phyloP scores from a whole-genome alignment of 129 eudicot species.

The Flaveria bidentis region DNA sequence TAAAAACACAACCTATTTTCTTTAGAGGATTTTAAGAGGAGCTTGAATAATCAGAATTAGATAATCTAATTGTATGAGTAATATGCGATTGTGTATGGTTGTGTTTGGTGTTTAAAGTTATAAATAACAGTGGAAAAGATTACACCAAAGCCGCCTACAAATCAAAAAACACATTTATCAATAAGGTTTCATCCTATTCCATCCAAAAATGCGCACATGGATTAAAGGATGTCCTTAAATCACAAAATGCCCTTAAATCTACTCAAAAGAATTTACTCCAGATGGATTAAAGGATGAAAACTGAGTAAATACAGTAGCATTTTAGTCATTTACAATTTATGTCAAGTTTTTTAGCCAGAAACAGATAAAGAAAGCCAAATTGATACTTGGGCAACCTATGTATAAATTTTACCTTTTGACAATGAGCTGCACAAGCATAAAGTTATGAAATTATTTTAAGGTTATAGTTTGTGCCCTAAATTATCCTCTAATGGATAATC shows the following conservation, averaged over 20 bases:
- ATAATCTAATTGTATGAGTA: neutral
- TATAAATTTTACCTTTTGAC: neutral
- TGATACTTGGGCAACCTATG: neutral
- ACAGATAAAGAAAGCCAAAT: neutral
- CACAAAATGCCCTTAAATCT: neutral
- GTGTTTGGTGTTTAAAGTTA: neutral
- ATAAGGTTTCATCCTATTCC: neutral
- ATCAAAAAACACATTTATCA: neutral
- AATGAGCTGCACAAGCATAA: slow-evolving; percentile 4
- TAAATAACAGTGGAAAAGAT: neutral
- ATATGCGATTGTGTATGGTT: neutral
- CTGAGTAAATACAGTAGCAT: neutral
- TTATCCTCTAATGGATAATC: neutral
- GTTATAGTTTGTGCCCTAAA: neutral
- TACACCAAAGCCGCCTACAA: neutral
- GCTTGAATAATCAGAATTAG: too few relatives aligned
- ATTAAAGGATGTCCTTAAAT: too few relatives aligned
- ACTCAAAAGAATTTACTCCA: neutral
- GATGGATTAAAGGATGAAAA: neutral
- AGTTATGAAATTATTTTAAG: neutral
- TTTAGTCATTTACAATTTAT: neutral
- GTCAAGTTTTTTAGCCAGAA: neutral
- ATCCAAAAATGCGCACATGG: neutral
- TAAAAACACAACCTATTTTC: neutral
- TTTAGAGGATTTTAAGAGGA: neutral